phyloP scores from a whole-genome alignment of 495 filamentous ascomycete genomes.

The Trichoderma erinaceum region DNA sequence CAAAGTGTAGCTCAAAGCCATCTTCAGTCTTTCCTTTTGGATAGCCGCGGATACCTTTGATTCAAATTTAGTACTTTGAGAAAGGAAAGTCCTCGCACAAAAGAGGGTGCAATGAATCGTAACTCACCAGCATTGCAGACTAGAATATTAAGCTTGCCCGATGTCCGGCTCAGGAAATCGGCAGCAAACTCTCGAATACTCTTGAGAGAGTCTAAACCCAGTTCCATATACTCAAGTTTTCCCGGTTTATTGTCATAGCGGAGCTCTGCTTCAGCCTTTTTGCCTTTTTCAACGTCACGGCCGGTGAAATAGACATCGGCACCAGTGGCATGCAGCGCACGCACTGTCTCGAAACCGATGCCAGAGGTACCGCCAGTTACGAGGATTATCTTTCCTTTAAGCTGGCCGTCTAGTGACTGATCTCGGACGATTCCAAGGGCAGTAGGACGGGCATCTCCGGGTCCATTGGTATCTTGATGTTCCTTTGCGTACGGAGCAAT shows the following conservation, averaged over 20 bases:
- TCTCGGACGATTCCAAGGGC: conserved; percentile 50
- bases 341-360: conserved; percentile 47
- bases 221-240: conserved; percentile 29
- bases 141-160: conserved; percentile 24
- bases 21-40: conserved; percentile 36
- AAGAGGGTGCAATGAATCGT: not conserved
- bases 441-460: conserved; percentile 52
- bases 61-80: not conserved
- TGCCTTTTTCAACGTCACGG: conserved; percentile 35
- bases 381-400: conserved; percentile 44
- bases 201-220: conserved; percentile 30
- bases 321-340: conserved; percentile 41
- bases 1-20: conserved; percentile 45
- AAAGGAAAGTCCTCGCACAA: not conserved
- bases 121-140: conserved; percentile 24
- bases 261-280: conserved; percentile 37
- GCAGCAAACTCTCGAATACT: conserved; percentile 25
- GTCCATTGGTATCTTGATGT: conserved; percentile 38
- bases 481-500: conserved; percentile 32
- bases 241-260: conserved; percentile 46
- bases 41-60: conserved; percentile 33
- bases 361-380: conserved; percentile 49
- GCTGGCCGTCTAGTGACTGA: conserved; percentile 35
- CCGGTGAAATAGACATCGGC: conserved; percentile 41
- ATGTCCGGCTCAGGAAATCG: conserved; percentile 22